These are phyloP conservation scores for Rhododendron ovatum DNA, from an alignment of 148 eudicot genomes.

Conservation along the genomic window DNA sequence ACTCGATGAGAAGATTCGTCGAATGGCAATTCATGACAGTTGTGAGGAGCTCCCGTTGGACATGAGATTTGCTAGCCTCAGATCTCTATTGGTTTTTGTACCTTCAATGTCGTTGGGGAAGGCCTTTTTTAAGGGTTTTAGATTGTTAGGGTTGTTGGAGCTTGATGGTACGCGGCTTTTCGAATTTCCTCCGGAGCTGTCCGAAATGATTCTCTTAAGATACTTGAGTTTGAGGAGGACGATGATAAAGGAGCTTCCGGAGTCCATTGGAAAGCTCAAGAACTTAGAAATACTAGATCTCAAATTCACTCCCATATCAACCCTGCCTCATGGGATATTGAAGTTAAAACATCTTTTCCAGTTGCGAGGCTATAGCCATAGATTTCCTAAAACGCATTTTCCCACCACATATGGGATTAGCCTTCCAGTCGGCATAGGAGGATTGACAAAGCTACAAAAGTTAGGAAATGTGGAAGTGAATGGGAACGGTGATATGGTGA, in stretches of 20 bases:
- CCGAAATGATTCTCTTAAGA: neutral
- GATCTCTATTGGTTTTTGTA: neutral
- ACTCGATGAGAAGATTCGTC: neutral
- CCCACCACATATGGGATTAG: neutral
- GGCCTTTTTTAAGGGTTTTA: neutral
- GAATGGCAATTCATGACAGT: slow-evolving; percentile 1
- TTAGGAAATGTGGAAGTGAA: neutral
- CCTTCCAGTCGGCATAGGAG: slow-evolving; percentile 8
- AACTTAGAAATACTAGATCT: slow-evolving; percentile 16
- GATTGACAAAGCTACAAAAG: slow-evolving; percentile 5
- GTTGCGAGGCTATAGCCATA: neutral
- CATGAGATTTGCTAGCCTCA: neutral
- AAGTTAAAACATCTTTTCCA: neutral
- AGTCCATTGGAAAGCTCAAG: slow-evolving; percentile 13
- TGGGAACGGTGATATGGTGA: neutral
- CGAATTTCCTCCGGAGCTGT: neutral
- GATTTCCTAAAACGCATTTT: neutral
- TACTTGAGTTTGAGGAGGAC: slow-evolving; percentile 10
- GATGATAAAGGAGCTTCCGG: neutral
- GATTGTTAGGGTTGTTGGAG: neutral
- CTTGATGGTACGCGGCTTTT: neutral
- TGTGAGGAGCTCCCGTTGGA: neutral
- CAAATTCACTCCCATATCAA: neutral
- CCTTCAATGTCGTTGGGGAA: neutral
- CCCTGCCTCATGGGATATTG: slow-evolving; percentile 8